phyloP scores from a whole-genome alignment of 768 basidiomycete species.

The Gelatoporia subvermispora region DNA sequence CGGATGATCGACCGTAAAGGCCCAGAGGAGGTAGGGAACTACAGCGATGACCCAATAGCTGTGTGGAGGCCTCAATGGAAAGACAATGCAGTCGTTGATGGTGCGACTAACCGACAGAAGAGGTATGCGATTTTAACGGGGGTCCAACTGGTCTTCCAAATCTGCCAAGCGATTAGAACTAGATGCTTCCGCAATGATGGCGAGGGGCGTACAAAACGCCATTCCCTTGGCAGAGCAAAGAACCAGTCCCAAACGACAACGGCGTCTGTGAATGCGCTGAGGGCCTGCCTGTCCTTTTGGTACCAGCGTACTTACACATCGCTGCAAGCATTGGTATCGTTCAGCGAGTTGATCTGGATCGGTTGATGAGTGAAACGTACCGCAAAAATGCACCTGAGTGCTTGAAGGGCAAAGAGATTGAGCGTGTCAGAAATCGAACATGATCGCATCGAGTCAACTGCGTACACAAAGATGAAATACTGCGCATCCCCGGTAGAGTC shows the following conservation, averaged over 20 bases:
- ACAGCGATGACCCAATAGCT: slow-evolving; percentile 83
- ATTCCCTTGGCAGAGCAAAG: slow-evolving; percentile 72
- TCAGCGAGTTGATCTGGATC: slow-evolving; percentile 17
- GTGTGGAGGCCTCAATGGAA: slow-evolving; percentile 1
- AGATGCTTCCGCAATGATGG: slow-evolving; percentile 7
- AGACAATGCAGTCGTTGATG: slow-evolving; percentile 1
- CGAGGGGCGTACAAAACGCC: slow-evolving; percentile 60
- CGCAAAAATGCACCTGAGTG: slow-evolving; percentile 79
- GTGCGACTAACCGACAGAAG: slow-evolving; percentile 65
- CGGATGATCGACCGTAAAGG: slow-evolving; percentile 68
- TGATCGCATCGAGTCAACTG: not conserved
- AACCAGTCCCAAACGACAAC: slow-evolving; percentile 86
- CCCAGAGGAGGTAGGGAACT: slow-evolving; percentile 73
- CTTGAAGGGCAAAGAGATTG: slow-evolving; percentile 19
- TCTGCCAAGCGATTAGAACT: slow-evolving; percentile 33
- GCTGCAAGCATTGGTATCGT: slow-evolving; percentile 39
- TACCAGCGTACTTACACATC: slow-evolving; percentile 22
- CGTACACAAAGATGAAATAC: slow-evolving; percentile 72
- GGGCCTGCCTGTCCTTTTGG: not conserved
- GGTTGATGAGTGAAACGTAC: slow-evolving; percentile 42
- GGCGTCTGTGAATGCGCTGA: slow-evolving; percentile 48
- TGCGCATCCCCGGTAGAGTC: slow-evolving; percentile 47
- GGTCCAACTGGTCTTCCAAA: slow-evolving; percentile 82
- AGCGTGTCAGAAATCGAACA: not conserved
- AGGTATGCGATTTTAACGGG: slow-evolving; percentile 80